phyloP scores from a whole-genome alignment of 2,329 filamentous ascomycete genomes.

The Sphaceloma murrayae region DNA sequence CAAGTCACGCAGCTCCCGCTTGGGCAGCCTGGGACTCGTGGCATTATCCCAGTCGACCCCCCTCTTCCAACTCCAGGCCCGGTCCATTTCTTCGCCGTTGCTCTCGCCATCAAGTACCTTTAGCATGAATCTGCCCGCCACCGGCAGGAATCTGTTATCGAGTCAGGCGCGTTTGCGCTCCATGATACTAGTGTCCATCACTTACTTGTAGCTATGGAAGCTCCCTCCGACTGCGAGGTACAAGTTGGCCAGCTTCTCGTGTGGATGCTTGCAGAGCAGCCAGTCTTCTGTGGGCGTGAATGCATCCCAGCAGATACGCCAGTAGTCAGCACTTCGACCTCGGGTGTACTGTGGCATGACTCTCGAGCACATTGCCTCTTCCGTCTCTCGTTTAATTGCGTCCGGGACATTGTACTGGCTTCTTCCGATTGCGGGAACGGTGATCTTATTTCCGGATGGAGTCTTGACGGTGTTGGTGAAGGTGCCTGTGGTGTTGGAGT shows the following conservation, averaged over 20 bases:
- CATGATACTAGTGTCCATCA: conserved; percentile 23
- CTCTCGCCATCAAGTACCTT: conserved; percentile 32
- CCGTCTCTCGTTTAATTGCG: conserved; percentile 37
- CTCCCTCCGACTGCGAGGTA: conserved; percentile 54
- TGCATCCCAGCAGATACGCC: conserved; percentile 49
- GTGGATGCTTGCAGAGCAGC: conserved; percentile 45
- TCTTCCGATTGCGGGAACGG: conserved; percentile 37
- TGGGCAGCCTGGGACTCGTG: conserved; percentile 17
- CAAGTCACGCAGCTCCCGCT: conserved; percentile 17
- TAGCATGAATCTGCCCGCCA: conserved; percentile 50
- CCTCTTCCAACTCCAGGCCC: conserved; percentile 31
- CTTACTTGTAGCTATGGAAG: conserved; percentile 52
- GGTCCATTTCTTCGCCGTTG: conserved; percentile 31
- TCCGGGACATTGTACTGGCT: conserved; percentile 37
- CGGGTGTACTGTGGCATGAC: conserved; percentile 29
- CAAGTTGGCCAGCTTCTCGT: conserved; percentile 42
- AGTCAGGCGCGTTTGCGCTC: background rate
- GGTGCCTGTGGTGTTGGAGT: conserved; percentile 48
- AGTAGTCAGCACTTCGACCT: conserved; percentile 32
- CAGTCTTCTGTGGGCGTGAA: conserved; percentile 55
- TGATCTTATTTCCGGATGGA: conserved; percentile 43
- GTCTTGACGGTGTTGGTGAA: conserved; percentile 46
- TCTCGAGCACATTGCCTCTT: conserved; percentile 23
- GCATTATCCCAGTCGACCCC: conserved; percentile 19
- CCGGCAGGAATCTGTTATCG: conserved; percentile 41